Evolutionary conservation across 306 rosid species (phyloP).

Genomic region (Fragaria vesca): DNA sequence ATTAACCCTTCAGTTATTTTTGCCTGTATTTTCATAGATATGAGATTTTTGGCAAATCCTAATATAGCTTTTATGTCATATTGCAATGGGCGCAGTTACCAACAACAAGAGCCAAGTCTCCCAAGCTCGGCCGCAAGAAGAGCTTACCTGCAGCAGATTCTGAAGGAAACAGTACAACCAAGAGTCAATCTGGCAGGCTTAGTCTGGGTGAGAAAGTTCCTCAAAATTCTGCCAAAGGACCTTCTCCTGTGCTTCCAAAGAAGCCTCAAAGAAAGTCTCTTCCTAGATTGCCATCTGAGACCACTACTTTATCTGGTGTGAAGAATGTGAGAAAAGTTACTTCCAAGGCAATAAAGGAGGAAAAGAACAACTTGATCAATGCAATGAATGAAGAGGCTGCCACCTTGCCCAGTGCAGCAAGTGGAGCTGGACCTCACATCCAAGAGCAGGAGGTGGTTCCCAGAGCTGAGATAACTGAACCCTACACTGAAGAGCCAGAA

Average conservation of each 20-base stretch:
- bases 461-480: conserved; percentile 33
- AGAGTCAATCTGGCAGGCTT: conserved; percentile 46
- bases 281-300: conserved; percentile 76
- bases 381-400: conserved; percentile 39
- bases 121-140: conserved; percentile 95
- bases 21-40: neutral
- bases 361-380: conserved; percentile 39
- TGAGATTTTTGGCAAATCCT: conserved; percentile 14
- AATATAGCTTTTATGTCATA: neutral
- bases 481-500: conserved; percentile 23
- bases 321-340: conserved; percentile 43
- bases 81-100: conserved; percentile 66
- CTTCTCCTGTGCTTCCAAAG: conserved; percentile 44
- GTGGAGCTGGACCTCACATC: conserved; percentile 35
- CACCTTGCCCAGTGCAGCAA: conserved; percentile 16
- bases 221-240: conserved; percentile 48
- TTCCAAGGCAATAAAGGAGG: conserved; percentile 44
- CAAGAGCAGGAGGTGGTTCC: conserved; percentile 32
- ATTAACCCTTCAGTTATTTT: neutral
- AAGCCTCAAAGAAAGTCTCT: conserved; percentile 91
- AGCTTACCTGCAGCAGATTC: conserved; percentile 43
- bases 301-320: conserved; percentile 44
- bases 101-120: conserved; percentile 96
- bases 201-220: conserved; percentile 73
- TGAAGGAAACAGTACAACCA: conserved; percentile 43